These are phyloP conservation scores for Xylariaceae sp. DNA, from an alignment of 2,329 filamentous ascomycete species.

Conservation along the genomic window DNA sequence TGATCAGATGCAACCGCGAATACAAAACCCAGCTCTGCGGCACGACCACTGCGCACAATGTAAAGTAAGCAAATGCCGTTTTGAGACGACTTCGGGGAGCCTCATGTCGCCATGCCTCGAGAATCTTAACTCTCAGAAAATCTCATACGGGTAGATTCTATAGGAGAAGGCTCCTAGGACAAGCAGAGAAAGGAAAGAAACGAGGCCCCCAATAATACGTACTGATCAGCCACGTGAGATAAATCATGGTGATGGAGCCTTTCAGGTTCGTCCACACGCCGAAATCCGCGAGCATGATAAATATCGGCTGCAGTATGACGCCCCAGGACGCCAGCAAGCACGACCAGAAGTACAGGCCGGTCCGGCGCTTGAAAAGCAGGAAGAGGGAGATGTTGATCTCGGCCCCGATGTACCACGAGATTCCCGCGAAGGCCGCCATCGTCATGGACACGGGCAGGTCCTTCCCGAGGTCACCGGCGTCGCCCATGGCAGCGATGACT, in stretches of 20 bases:
- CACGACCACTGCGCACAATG: conserved; percentile 27
- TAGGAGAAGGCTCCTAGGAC: too few species aligned
- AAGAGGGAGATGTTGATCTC: conserved; percentile 38
- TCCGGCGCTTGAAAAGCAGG: conserved; percentile 36
- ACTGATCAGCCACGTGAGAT: conserved; percentile 36
- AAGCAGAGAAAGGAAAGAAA: too few species aligned
- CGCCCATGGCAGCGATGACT: neutral
- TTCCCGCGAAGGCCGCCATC: conserved; percentile 42
- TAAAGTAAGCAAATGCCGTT: too few species aligned
- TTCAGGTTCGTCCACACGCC: conserved; percentile 30
- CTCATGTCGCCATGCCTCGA: too few species aligned
- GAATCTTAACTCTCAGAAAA: too few species aligned
- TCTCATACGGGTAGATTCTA: too few species aligned
- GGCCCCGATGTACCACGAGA: conserved; percentile 39
- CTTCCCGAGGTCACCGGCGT: neutral
- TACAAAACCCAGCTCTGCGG: conserved; percentile 38
- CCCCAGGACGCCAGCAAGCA: conserved; percentile 35
- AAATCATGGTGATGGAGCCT: conserved; percentile 34
- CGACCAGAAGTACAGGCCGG: conserved; percentile 40
- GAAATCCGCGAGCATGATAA: conserved; percentile 38
- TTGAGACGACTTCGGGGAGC: too few species aligned
- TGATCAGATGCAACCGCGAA: conserved; percentile 37
- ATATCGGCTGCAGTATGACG: conserved; percentile 35
- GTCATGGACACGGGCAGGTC: conserved; percentile 26
- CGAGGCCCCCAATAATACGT: too few species aligned